These are phyloP conservation scores for Hanseniaspora sp. DNA, from an alignment of 1,139 yeast genomes.

Conservation along the genomic window DNA sequence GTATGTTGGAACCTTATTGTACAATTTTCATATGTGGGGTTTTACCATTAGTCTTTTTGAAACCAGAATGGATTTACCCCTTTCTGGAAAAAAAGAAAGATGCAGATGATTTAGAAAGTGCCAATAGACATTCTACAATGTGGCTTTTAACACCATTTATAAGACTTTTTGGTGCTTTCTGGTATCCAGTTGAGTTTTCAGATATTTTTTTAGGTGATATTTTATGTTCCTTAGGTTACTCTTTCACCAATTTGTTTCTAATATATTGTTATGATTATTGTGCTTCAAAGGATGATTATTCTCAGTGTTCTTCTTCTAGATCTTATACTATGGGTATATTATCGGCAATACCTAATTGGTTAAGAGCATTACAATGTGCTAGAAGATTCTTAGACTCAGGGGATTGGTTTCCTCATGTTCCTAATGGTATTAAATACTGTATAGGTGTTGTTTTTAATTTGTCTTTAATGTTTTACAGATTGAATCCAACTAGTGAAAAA, in stretches of 20 bases:
- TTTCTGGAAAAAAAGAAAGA: constrained; percentile 25
- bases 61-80: constrained; percentile 21
- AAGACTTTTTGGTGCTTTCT: constrained; percentile 68
- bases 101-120: constrained; percentile 21
- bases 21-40: constrained; percentile 46
- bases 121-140: constrained; percentile 25
- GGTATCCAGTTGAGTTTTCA: constrained; percentile 87
- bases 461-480: constrained; percentile 66
- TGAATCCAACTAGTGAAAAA: constrained; percentile 12
- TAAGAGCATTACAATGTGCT: constrained; percentile 83
- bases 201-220: constrained; percentile 92
- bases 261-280: constrained; percentile 47
- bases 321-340: constrained; percentile 76
- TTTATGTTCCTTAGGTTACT: constrained; percentile 74
- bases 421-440: constrained; percentile 73
- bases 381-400: constrained; percentile 89
- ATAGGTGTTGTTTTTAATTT: constrained; percentile 58
- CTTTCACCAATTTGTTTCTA: constrained; percentile 74
- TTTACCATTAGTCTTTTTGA: constrained; percentile 39
- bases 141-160: constrained; percentile 69
- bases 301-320: constrained; percentile 61
- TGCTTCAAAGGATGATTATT: constrained; percentile 32
- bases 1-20: constrained; percentile 73
- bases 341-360: constrained; percentile 71
- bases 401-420: constrained; percentile 92